Base-by-base conservation (phyloP, 441 rosid species). In the Caryocar brasiliense region DNA sequence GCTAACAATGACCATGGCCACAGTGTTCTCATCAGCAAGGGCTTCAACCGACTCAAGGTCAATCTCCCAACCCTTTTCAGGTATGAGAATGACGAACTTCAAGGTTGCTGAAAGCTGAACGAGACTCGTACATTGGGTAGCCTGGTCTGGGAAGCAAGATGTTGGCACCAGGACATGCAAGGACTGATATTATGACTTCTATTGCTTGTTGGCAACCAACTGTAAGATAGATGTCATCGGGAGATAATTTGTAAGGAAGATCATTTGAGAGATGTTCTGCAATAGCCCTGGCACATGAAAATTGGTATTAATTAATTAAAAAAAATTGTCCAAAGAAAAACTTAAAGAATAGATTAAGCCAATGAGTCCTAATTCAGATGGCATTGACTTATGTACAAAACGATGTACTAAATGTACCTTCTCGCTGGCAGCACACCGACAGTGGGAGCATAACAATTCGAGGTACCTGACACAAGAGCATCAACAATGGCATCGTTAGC, bases 31-130 rank as follows among this genome's bases (percentile, higher is more conserved):
- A 6, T 79, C 82, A 0, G 75, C 78, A n/a, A 79, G 66, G 33
- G 66, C 70, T 64, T 74, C 71, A 12, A 79, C 67, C 2, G 57
- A 59, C 14, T 60, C 53, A 0, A 80, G 69, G 64, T 80, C 73
- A 48, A 77, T 72, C 38, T 80, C 78, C 79, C 85, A 79, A 13
- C 68, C 73, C n/a, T 53, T 61, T 15, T 74, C 78, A 0, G 74
- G 82, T 6, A 71, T 28, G 49, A 80, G 80, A 76, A 30, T 48
- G 63, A 20, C 79, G 72, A 10, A 71, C 63, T 45, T 75, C 69
- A 0, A 78, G 61, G 2, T 54, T 25, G 38, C 50, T 55, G 3
- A 47, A 60, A 15, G 72, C 40, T 2, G 79, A 75, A 12, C 34
- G 20, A 20, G 68, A 44, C 48, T 74, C 79, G 7, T 77, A 77